Base-by-base conservation (phyloP, 148 eudicot genomes). In the Cornus florida region DNA sequence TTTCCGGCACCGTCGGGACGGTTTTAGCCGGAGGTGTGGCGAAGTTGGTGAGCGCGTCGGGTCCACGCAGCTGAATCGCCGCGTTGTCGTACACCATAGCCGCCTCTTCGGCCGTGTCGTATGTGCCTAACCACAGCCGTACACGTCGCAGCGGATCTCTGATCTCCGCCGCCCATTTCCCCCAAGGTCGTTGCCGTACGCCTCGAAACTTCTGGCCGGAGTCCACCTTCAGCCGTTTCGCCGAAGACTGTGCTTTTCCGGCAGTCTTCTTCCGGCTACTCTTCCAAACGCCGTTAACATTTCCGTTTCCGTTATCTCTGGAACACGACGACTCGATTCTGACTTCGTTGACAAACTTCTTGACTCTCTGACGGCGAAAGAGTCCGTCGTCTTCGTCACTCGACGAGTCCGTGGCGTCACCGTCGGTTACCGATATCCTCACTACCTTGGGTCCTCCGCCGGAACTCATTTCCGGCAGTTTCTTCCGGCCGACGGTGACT, bases 161-260 rank as follows among this genome's bases (percentile, higher is more conserved):
- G n/a, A 93, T 93, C 90, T 93, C 95, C 53, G 95, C 93, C 77
- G 97, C 94, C 95, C 92, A 91, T 81, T 90, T 90, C 0, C 95
- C 95, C 94, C 94, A 90, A 2, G 97, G 94, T 60, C 97, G 73
- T 70, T 90, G 94, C 43, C 97, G 78, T 14, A 92, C 97, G 10
- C 97, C 97, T 5, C 92, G 86, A 70, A 77, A 91, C 85, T 91
- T 91, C 86, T 80, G 87, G 33, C 66, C 89, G 8, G 78, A 68
- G 31, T 41, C 70, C 35, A 48, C 31, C 41, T 64, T 79, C 60
- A 76, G 7, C 41, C 75, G 32, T 31, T 11, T 69, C 73, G 10
- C 57, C 72, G 28, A 33, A 8, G 69, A 1, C 11, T 65, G 12
- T 1, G n/a, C 9, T 22, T 59, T 68, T 6, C 82, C 78, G 10